phyloP scores from a whole-genome alignment of 1,284 basidiomycete genomes.

The Malassezia restricta region DNA sequence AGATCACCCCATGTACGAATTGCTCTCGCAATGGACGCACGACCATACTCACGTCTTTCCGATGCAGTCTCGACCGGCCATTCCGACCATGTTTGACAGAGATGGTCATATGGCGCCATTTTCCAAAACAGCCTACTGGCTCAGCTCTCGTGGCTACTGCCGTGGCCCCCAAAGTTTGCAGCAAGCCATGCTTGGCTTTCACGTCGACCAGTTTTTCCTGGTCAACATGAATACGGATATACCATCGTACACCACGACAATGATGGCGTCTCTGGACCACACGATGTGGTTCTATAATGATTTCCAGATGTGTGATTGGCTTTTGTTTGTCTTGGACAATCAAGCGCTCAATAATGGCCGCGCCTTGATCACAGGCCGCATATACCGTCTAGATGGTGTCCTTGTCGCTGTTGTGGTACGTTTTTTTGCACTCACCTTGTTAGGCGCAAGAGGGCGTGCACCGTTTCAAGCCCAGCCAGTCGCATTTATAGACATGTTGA shows the following conservation, averaged over 20 bases:
- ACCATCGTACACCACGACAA: slow-evolving; percentile 23
- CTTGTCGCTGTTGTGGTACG: slow-evolving; percentile 31
- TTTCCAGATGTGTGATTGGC: slow-evolving; percentile 37
- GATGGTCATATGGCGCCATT: slow-evolving; percentile 30
- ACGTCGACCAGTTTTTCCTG: slow-evolving; percentile 23
- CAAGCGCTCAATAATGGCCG: slow-evolving; percentile 38
- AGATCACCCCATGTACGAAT: slow-evolving; percentile 15
- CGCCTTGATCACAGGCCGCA: slow-evolving; percentile 32
- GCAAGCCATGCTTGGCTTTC: slow-evolving; percentile 31
- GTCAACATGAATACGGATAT: slow-evolving; percentile 26
- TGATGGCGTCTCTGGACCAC: slow-evolving; percentile 45
- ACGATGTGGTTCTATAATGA: slow-evolving; percentile 42
- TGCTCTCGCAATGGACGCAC: slow-evolving; percentile 23
- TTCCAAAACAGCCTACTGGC: slow-evolving; percentile 40
- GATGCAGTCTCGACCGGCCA: slow-evolving; percentile 17
- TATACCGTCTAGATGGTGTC: slow-evolving; percentile 37
- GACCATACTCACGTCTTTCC: slow-evolving; percentile 18
- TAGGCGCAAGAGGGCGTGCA: slow-evolving; percentile 15
- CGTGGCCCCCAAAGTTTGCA: slow-evolving; percentile 26
- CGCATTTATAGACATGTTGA: not conserved
- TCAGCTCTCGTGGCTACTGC: slow-evolving; percentile 27
- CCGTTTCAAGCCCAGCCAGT: not conserved
- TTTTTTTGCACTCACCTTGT: not conserved
- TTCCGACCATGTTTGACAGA: slow-evolving; percentile 36
- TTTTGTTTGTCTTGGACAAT: slow-evolving; percentile 40